phyloP scores from a whole-genome alignment of 2,329 filamentous ascomycete species.

The Aspergillus neoniger region DNA sequence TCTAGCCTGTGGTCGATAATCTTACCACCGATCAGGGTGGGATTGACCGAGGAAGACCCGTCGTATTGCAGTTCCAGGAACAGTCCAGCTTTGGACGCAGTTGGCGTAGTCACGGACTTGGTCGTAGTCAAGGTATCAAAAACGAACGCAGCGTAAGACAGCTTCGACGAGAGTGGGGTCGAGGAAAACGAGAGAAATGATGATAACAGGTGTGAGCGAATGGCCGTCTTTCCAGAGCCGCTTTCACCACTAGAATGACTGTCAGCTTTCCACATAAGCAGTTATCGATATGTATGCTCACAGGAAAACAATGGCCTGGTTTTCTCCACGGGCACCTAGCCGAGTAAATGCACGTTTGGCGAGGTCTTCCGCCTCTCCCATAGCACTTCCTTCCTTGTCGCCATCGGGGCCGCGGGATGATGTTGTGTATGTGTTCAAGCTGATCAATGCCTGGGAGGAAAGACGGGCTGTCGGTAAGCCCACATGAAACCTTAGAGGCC shows the following conservation, averaged over 20 bases:
- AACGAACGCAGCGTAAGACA: conserved; percentile 90
- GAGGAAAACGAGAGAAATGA: conserved; percentile 85
- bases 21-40: conserved; percentile 89
- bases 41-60: conserved; percentile 78
- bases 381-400: conserved; percentile 84
- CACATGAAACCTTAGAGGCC: conserved; percentile 85
- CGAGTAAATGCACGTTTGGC: conserved; percentile 83
- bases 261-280: conserved; percentile 4
- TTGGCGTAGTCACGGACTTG: conserved; percentile 92
- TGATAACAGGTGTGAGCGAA: conserved; percentile 84
- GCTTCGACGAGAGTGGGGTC: conserved; percentile 87
- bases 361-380: conserved; percentile 89
- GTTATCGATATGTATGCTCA: conserved; percentile 54
- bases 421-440: conserved; percentile 91
- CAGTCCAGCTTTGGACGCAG: conserved; percentile 90
- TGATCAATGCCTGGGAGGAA: conserved; percentile 87
- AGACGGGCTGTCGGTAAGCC: conserved; percentile 83
- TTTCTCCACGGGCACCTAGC: conserved; percentile 84
- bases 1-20: conserved; percentile 91
- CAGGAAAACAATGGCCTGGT: conserved; percentile 91
- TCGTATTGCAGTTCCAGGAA: conserved; percentile 98
- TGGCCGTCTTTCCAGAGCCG: conserved; percentile 91
- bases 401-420: conserved; percentile 88
- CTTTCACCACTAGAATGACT: conserved; percentile 75
- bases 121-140: conserved; percentile 97